Percentiles rank a stretch among this genome's conserved stretches.
phyloP scores from a whole-genome alignment of 1,284 basidiomycete species.

The Takashimella koratensis region DNA sequence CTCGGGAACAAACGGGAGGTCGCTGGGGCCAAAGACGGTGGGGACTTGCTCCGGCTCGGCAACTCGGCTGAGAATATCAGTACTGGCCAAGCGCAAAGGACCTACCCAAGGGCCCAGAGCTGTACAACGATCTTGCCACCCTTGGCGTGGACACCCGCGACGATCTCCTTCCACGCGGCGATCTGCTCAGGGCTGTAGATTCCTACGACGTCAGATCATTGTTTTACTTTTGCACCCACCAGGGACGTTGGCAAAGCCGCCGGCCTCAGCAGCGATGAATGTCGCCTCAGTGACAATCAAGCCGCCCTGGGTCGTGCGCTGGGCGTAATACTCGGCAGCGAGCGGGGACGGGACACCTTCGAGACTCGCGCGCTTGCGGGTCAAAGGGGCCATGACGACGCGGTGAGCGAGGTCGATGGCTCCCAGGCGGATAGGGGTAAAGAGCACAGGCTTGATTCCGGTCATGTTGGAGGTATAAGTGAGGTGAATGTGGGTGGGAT shows the following conservation, averaged over 20 bases:
- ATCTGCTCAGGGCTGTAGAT: slow-evolving; percentile 35
- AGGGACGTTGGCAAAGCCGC: slow-evolving; percentile 22
- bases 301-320: slow-evolving; percentile 40
- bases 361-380: slow-evolving; percentile 33
- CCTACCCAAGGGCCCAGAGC: slow-evolving; percentile 54
- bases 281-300: slow-evolving; percentile 44
- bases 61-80: slow-evolving; percentile 9
- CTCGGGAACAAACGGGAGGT: background rate
- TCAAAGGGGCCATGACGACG: slow-evolving; percentile 45
- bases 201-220: slow-evolving; percentile 5
- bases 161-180: slow-evolving; percentile 43
- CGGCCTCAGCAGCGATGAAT: slow-evolving; percentile 24
- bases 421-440: slow-evolving; percentile 30
- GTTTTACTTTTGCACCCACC: slow-evolving; percentile 7
- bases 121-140: slow-evolving; percentile 54
- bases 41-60: slow-evolving; percentile 9
- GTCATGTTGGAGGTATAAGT: background rate
- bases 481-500: background rate
- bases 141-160: slow-evolving; percentile 52
- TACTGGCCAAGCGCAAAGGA: background rate
- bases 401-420: slow-evolving; percentile 35
- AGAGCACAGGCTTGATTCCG: slow-evolving; percentile 11
- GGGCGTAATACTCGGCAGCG: slow-evolving; percentile 42
- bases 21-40: slow-evolving; percentile 28
- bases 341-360: slow-evolving; percentile 27